These are phyloP conservation scores for Spathaspora arborariae DNA, from an alignment of 805 yeast species.

Conservation along the genomic window DNA sequence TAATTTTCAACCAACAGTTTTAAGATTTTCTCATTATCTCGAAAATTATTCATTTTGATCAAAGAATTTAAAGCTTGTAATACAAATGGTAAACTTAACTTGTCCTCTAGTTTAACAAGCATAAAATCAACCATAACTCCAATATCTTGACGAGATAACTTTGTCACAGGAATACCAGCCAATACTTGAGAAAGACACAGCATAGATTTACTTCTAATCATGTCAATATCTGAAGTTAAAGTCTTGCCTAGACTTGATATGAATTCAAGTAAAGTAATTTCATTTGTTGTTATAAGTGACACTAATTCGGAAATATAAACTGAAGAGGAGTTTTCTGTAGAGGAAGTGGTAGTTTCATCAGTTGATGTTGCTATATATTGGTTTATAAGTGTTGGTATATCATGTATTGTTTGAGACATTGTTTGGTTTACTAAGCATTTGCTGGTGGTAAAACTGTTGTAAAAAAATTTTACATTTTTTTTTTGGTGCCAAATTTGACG, in stretches of 20 bases:
- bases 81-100: conserved; percentile 47
- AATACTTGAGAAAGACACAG: conserved; percentile 39
- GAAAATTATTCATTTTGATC: conserved; percentile 47
- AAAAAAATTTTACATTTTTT: no score
- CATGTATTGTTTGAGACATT: conserved; percentile 11
- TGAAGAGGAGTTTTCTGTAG: neutral
- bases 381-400: conserved; percentile 25
- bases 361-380: conserved; percentile 35
- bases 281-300: conserved; percentile 14
- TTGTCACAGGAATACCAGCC: conserved; percentile 15
- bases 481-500: no score
- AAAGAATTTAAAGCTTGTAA: conserved; percentile 53
- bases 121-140: conserved; percentile 55
- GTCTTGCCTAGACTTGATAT: conserved; percentile 58
- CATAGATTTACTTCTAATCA: conserved; percentile 45
- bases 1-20: conserved; percentile 26
- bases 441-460: neutral
- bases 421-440: neutral
- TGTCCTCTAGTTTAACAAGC: conserved; percentile 64
- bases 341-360: neutral
- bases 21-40: conserved; percentile 27
- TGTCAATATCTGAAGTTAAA: conserved; percentile 56
- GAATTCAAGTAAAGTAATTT: conserved; percentile 45
- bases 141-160: conserved; percentile 44
- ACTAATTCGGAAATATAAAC: conserved; percentile 21